These are phyloP conservation scores for Spongospora subterranea DNA, from an alignment of 208 protist species.

Conservation along the genomic window DNA sequence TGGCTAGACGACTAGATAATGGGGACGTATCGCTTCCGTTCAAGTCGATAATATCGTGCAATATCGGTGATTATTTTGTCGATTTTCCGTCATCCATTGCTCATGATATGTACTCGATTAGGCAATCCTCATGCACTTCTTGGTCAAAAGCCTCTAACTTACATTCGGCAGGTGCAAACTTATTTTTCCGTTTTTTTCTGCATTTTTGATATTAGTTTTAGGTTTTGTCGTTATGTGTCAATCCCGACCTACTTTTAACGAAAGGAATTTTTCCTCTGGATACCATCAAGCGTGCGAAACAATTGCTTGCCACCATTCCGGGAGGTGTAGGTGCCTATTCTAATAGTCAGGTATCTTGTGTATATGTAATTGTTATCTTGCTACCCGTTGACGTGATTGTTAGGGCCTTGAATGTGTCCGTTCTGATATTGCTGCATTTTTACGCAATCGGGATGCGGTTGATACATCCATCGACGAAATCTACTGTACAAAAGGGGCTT, in stretches of 20 bases:
- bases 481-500: slow-evolving; percentile 96
- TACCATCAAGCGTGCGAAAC: slow-evolving; percentile 83
- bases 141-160: slow-evolving; percentile 93
- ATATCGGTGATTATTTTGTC: slow-evolving; percentile 94
- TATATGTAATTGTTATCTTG: slow-evolving; percentile 71
- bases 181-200: neutral
- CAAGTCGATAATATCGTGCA: slow-evolving; percentile 92
- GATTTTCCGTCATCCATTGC: slow-evolving; percentile 76
- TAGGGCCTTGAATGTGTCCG: slow-evolving; percentile 64
- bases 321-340: slow-evolving; percentile 90
- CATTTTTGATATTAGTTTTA: slow-evolving; percentile 49
- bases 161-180: slow-evolving; percentile 86
- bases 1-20: slow-evolving; percentile 70
- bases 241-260: slow-evolving; percentile 4
- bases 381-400: neutral
- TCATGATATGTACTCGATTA: neutral
- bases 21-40: slow-evolving; percentile 74
- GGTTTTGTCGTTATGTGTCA: neutral
- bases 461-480: slow-evolving; percentile 81
- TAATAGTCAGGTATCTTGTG: slow-evolving; percentile 85
- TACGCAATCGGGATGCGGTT: slow-evolving; percentile 86
- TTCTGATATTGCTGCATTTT: slow-evolving; percentile 87
- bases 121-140: slow-evolving; percentile 73
- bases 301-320: slow-evolving; percentile 77
- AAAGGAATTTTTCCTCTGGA: slow-evolving; percentile 82